phyloP scores from a whole-genome alignment of 352 stramenopile species.

The Phytophthora kernoviae region DNA sequence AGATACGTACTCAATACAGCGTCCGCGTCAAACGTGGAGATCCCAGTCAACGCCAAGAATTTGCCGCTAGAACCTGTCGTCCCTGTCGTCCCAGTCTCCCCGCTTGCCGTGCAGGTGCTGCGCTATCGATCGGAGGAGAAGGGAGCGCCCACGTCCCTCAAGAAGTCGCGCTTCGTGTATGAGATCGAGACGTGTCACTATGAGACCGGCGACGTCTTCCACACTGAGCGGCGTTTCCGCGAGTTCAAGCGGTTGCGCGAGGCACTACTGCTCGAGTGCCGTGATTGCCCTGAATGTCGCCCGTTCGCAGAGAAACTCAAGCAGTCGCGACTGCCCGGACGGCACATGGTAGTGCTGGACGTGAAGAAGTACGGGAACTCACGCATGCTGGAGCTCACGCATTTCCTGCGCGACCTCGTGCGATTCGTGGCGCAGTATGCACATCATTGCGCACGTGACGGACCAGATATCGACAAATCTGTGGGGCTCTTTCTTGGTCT shows the following conservation, averaged over 20 bases:
- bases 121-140: conserved; percentile 66
- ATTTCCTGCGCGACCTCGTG: conserved; percentile 68
- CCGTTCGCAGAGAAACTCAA: conserved; percentile 59
- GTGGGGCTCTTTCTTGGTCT: conserved; percentile 65
- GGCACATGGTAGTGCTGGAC: conserved; percentile 62
- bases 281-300: conserved; percentile 49
- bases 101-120: conserved; percentile 62
- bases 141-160: conserved; percentile 40
- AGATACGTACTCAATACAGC: conserved; percentile 10
- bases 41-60: conserved; percentile 25
- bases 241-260: conserved; percentile 77
- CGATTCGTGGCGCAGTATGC: conserved; percentile 41
- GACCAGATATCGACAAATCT: conserved; percentile 67
- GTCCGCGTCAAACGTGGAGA: conserved; percentile 25
- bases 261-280: conserved; percentile 61
- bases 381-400: conserved; percentile 62
- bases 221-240: conserved; percentile 56
- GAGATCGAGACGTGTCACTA: conserved; percentile 77
- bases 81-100: conserved; percentile 5
- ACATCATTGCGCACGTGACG: conserved; percentile 50
- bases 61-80: conserved; percentile 7
- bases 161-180: conserved; percentile 77
- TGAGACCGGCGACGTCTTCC: conserved; percentile 59
- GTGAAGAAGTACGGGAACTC: conserved; percentile 61
- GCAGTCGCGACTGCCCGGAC: conserved; percentile 49